Base-by-base conservation (phyloP, 345 rosid species). In the Anastatica hierochuntica region DNA sequence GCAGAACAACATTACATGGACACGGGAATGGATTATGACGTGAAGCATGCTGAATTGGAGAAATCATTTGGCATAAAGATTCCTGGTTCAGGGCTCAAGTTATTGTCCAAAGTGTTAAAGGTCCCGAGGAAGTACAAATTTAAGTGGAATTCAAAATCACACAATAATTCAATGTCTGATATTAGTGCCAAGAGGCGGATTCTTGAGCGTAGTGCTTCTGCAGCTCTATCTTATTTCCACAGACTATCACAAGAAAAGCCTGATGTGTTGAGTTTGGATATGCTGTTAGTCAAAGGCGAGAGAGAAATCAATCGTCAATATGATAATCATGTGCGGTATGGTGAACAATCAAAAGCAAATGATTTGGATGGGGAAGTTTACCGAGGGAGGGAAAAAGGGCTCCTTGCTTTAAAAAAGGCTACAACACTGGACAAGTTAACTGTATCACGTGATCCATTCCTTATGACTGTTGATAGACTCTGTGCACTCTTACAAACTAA, bases 21-120 rank as follows among this genome's bases (percentile, higher is more conserved):
- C 67, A 73, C 79, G 8, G 79, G 95, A 53, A 72, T 78, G 77
- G 80, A 82, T 53, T 90, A 87, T 72, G 81, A 84, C 23, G 70
- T 67, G 71, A 90, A 79, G 72, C 96, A 87, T 67, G 92, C 96
- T 6, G 95, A 87, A 47, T 67, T 90, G 62, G 98, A 90, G 78
- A 87, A 79, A 70, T 82, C 92, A 19, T 90, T 90, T 72, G 98
- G 98, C 41, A 74, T 80, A 38, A 86, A 85, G 50, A 67, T 83
- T 52, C 83, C 88, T 55, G 90, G 82, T 63, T 69, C 83, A 14
- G 85, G 92, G 52, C 78, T 76, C 58, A 82, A 77, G 49, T 74
- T 80, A 48, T 82, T 81, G 83, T 73, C 96, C 14, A 73, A 71
- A 62, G 67, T 72, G 60, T 74, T 80, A 12, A 72, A 82, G 68